Base-by-base conservation (phyloP, 805 yeast species). In the Starmerella cellae region DNA sequence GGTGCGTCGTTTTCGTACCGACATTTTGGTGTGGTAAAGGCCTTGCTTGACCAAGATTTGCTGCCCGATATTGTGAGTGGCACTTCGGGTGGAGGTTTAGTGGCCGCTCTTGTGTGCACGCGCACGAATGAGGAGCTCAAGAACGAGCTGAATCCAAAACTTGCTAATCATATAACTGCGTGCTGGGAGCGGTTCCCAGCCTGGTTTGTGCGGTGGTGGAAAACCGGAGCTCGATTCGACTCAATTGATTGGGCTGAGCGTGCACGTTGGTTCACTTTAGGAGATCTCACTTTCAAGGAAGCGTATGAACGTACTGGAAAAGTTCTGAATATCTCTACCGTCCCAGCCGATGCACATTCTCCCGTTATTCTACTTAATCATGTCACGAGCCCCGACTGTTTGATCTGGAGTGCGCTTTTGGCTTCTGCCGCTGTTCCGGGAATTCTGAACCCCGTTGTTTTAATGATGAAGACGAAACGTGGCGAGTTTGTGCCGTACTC, bases 361-460 rank as follows among this genome's bases (percentile, higher is more conserved):
- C 91, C 93, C 0, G 85, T 77, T 2, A 80, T 82, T 53, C 62
- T 81, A 37, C 78, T 88, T 56, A 81, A 81, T 52, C 74, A 77
- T 52, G 70, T 79, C 45, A 81, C 91, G 0, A 73, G 87, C 14
- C 91, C 91, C 10, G 70, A 79, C 56, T 79, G 88, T 58, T 75
- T 80, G 14, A 76, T 82, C n/a, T 81, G 91, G 91, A 74, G 82
- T 2, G 65, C 85, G 0, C 61, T 81, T 44, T 61, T 81, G 32
- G 91, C 91, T 0, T 77, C 84, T 3, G 73, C 83, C 4, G 91
- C 91, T 0, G 91, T 82, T 6, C 93, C 93, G 0, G 91, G 91
- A 0, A 77, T 81, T 13, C 61, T 81, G 43, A 77, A 78, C 48
- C 93, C 93, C 0, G 87, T 81, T 18, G 84, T 79, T 14, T 60